Percentiles rank a stretch among this genome's conserved stretches.
phyloP scores from a whole-genome alignment of 768 basidiomycete species.

The Trametopsis cervina region DNA sequence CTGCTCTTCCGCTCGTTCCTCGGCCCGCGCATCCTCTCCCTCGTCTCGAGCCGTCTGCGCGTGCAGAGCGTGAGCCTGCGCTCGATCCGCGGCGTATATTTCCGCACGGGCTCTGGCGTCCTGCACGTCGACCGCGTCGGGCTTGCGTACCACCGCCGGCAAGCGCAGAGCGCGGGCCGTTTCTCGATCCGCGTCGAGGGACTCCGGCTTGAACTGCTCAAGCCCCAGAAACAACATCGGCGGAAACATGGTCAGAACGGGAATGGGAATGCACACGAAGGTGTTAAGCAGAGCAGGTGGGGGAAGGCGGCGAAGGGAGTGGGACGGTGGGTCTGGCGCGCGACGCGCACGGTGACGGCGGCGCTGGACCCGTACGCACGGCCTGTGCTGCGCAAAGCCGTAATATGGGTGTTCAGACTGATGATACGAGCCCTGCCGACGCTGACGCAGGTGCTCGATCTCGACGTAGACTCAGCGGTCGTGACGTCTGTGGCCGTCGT shows the following conservation, averaged over 20 bases:
- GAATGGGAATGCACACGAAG: not conserved
- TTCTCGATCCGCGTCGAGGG: constrained; percentile 61
- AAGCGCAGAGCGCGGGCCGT: constrained; percentile 42
- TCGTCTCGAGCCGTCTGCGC: constrained; percentile 52
- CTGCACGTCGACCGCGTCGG: constrained; percentile 65
- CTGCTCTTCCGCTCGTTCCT: constrained; percentile 61
- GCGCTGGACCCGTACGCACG: constrained; percentile 54
- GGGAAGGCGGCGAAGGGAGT: not conserved
- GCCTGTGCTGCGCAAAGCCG: constrained; percentile 49
- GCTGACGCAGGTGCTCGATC: constrained; percentile 58
- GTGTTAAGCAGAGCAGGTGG: not conserved
- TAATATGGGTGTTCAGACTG: constrained; percentile 48
- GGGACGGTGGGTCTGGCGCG: constrained; percentile 30
- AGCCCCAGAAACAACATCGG: constrained; percentile 12
- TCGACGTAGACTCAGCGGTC: constrained; percentile 53
- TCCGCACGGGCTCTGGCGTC: constrained; percentile 45
- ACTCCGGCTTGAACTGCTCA: constrained; percentile 44
- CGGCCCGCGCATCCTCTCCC: constrained; percentile 54
- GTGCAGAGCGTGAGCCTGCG: constrained; percentile 69
- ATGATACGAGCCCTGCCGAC: constrained; percentile 61
- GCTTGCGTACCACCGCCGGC: constrained; percentile 47
- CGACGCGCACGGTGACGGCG: constrained; percentile 16
- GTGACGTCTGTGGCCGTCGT: constrained; percentile 43
- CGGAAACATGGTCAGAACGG: not conserved
- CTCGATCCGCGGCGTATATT: constrained; percentile 72